Base-by-base conservation (phyloP, 768 basidiomycete genomes). In the Pleurotus giganteus region DNA sequence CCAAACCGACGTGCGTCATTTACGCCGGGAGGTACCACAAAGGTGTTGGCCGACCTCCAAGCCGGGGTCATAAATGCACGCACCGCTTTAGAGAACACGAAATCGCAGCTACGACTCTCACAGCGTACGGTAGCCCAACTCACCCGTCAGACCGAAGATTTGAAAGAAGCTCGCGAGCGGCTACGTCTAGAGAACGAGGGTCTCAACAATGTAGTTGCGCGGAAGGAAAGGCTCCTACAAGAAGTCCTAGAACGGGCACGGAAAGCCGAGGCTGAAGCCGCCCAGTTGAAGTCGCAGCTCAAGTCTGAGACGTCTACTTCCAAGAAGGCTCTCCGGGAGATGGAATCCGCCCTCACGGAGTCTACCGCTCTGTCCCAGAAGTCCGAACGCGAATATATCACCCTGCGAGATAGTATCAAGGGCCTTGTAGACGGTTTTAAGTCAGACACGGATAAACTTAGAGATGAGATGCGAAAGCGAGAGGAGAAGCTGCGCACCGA, bases 191-290 rank as follows among this genome's bases (percentile, higher is more conserved):
- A 95, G 71, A 94, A 92, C 62, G 93, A 94, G 65, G 88, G 88
- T 2, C 68, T 94, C 60, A 92, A 92, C 63, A 91, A 91, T 58
- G 91, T 94, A 15, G 88, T 95, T 21, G 83, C 90, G 26, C 77
- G 93, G 56, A 94, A 94, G 66, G 93, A 95, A 71, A 77, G 93
- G 58, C 62, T 94, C 53, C 69, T 93, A 58, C 93, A 94, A 70
- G 93, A 95, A 76, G 84, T 91, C 12, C 78, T 94, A 28, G 89
- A 90, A 59, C 84, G 93, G 4, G 92, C 92, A 15, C 82, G 92
- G 37, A 89, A 90, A 63, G 93, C 93, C 3, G 93, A 95, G 66
- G 77, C 84, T 0, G 88, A 92, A 63, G 84, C 88, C 2, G 66
- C 81, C 3, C 61, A 79, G 17, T 74, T 94, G 6, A 91, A 88